These are phyloP conservation scores for Sanghuangporus weigelae DNA, from an alignment of 1,284 basidiomycete species.

Conservation along the genomic window DNA sequence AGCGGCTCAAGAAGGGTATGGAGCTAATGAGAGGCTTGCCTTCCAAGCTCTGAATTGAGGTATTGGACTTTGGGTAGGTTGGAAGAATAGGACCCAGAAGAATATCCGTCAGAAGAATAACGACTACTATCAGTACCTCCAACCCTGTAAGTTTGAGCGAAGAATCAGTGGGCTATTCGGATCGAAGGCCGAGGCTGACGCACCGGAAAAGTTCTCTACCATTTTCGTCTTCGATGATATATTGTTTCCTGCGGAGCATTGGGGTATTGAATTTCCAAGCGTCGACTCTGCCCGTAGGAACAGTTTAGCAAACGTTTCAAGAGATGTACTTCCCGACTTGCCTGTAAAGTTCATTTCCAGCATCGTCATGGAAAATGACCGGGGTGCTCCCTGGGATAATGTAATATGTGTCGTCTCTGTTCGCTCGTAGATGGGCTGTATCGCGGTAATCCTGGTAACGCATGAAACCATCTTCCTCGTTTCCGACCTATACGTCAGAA, in stretches of 20 bases:
- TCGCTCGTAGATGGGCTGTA: constrained; percentile 12
- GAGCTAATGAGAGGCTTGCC: constrained; percentile 9
- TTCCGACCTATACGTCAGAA: constrained; percentile 17
- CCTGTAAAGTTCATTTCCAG: constrained; percentile 17
- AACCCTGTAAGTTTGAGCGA: neutral
- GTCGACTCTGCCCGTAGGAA: constrained; percentile 24
- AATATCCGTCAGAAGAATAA: neutral
- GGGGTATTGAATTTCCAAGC: constrained; percentile 30
- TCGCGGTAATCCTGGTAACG: constrained; percentile 22
- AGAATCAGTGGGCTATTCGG: neutral
- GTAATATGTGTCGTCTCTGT: constrained; percentile 16
- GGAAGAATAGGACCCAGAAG: constrained; percentile 3
- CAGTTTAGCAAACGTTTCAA: neutral
- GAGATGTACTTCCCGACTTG: neutral
- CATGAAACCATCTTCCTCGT: constrained; percentile 24
- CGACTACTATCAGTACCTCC: neutral
- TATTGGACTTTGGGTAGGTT: constrained; percentile 10
- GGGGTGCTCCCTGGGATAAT: constrained; percentile 19
- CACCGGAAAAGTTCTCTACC: constrained; percentile 65
- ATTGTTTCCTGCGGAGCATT: constrained; percentile 64
- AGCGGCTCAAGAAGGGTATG: neutral
- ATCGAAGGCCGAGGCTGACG: neutral
- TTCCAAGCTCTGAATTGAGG: constrained; percentile 9
- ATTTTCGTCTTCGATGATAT: constrained; percentile 62
- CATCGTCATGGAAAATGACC: constrained; percentile 19